phyloP scores from a whole-genome alignment of 2,329 filamentous ascomycete species.

The Aspergillus udagawae region DNA sequence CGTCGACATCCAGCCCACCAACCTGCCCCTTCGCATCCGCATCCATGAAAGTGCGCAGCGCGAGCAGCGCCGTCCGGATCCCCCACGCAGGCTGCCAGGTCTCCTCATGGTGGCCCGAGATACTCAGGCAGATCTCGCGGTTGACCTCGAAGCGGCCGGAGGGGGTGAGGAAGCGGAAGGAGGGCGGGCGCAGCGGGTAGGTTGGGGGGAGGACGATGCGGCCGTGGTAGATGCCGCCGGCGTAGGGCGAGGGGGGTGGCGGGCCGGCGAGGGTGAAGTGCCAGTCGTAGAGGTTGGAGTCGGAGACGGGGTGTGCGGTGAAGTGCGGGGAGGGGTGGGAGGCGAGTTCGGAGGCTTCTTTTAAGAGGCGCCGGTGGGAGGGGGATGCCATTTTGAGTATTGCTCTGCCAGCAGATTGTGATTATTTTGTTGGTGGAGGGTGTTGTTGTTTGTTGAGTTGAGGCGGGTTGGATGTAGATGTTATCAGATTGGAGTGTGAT shows the following conservation, averaged over 20 bases:
- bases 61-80: constrained; percentile 77
- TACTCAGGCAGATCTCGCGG: constrained; percentile 91
- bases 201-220: constrained; percentile 85
- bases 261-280: constrained; percentile 96
- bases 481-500: not conserved
- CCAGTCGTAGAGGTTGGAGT: constrained; percentile 94
- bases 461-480: not conserved
- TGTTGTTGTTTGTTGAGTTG: not conserved
- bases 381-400: constrained; percentile 23
- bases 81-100: constrained; percentile 99
- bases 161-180: constrained; percentile 93
- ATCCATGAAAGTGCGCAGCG: constrained; percentile 87
- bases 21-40: constrained; percentile 83
- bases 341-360: constrained; percentile 85
- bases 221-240: constrained; percentile 85
- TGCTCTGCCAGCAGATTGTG: not conserved
- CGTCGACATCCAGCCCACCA: constrained; percentile 76
- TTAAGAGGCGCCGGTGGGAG: constrained; percentile 49
- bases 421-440: constrained; percentile 7
- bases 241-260: constrained; percentile 71
- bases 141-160: constrained; percentile 93
- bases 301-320: constrained; percentile 71
- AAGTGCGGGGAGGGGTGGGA: constrained; percentile 78
- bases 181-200: constrained; percentile 87
- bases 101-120: constrained; percentile 93